phyloP scores from a whole-genome alignment of 1,284 basidiomycete genomes.

The Tylopilus orsonianus region DNA sequence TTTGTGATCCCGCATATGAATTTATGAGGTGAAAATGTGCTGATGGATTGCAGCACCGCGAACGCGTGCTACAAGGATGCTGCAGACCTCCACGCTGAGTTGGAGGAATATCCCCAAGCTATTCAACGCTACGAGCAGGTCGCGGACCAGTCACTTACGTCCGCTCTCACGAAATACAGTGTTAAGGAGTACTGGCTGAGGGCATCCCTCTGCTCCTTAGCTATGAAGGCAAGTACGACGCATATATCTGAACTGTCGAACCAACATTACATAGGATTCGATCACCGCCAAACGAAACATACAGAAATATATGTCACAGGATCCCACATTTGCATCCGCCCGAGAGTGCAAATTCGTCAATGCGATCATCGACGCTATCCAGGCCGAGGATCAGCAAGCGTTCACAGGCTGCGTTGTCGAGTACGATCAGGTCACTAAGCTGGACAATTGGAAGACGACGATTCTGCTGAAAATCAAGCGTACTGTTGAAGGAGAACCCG shows the following conservation, averaged over 20 bases:
- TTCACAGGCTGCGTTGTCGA: conserved; percentile 82
- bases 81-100: conserved; percentile 90
- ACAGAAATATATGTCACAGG: conserved; percentile 71
- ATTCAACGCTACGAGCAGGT: conserved; percentile 91
- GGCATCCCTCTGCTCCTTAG: conserved; percentile 86
- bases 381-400: conserved; percentile 73
- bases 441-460: conserved; percentile 94
- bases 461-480: conserved; percentile 89
- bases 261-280: conserved; percentile 60
- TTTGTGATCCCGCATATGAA: conserved; percentile 35
- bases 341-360: conserved; percentile 88
- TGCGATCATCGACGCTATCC: conserved; percentile 76
- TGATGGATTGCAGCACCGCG: conserved; percentile 67
- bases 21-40: background rate
- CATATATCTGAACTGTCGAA: background rate
- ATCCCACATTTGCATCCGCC: conserved; percentile 81
- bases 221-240: conserved; percentile 68
- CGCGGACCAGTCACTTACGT: conserved; percentile 81
- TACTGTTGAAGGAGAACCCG: conserved; percentile 62
- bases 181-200: conserved; percentile 98
- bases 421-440: conserved; percentile 84
- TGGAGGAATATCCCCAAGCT: conserved; percentile 84
- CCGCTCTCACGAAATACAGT: conserved; percentile 93
- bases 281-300: conserved; percentile 83
- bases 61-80: conserved; percentile 96